Conservation (phyloP, 768 basidiomycete species). For the Lentinus tigrinus region DNA sequence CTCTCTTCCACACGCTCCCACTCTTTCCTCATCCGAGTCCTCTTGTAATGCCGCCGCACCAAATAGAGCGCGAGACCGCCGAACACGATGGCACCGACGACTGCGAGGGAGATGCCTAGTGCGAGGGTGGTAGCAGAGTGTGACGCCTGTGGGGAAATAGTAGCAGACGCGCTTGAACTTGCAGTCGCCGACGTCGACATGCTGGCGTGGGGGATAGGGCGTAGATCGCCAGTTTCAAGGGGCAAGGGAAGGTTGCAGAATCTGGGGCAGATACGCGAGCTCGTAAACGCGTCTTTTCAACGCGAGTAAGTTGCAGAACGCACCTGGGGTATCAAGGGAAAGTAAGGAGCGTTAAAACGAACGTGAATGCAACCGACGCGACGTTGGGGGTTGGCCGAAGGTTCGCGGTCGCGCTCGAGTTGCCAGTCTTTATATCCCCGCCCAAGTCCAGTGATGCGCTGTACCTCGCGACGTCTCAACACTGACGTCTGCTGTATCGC, state of each 20-base stretch:
- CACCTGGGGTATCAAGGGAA: background rate
- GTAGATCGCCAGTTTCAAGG: constrained; percentile 1
- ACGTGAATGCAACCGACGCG: background rate
- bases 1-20: constrained; percentile 3
- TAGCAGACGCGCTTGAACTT: background rate
- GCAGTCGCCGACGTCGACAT: constrained; percentile 10
- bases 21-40: background rate
- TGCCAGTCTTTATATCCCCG: background rate
- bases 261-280: background rate
- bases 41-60: constrained; percentile 8
- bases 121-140: constrained; percentile 12
- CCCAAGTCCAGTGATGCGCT: constrained; percentile 10
- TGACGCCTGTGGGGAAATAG: background rate
- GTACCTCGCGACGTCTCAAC: constrained; percentile 9
- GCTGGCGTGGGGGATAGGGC: background rate
- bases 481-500: background rate
- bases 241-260: background rate
- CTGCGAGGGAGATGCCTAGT: constrained; percentile 16
- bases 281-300: background rate
- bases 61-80: constrained; percentile 12
- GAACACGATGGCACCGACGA: constrained; percentile 8
- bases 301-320: background rate
- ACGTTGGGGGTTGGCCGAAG: constrained; percentile 1
- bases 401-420: background rate
- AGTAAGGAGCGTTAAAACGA: constrained; percentile 4